Base-by-base conservation (phyloP, 2,329 filamentous ascomycete species). In the Sporothrix euskadiensis region DNA sequence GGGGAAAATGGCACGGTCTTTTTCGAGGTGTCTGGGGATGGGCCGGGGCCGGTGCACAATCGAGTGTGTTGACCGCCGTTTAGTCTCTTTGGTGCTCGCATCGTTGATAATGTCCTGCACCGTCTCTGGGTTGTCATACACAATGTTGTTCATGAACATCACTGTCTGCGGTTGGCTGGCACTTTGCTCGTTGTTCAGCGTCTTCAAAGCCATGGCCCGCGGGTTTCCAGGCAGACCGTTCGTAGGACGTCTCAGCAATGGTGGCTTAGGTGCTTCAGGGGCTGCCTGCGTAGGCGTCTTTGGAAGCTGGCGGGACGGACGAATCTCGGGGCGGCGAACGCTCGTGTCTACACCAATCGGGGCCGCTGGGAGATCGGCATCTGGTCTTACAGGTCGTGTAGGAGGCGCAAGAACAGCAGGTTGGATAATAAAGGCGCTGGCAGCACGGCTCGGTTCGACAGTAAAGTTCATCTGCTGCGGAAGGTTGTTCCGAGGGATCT, bases 11-110 rank as follows among this genome's bases (percentile, higher is more conserved):
- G 82, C 81, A 59, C 85, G 81, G 75, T 87, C 84, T 10, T 84
- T 80, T 35, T 82, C 82, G 2, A 79, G 78, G 49, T 84, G 85
- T 70, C 88, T 83, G 5, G 87, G 86, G 71, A 89, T 87, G 2
- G 88, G 88, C 44, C 88, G 83, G 1, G 87, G 87, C 5, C 88
- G 84, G 77, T 89, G 81, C 6, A 89, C 82, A 26, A 89, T 81
- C 0, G 86, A 86, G 2, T 69, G 71, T 5, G 79, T 77, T 35
- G 76, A 77, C 54, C 69, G 69, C 41, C 75, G 72, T 30, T 75
- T 72, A 32, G 73, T 39, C 35, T 77, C 76, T 59, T 79, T 78
- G 1, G 76, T 75, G 22, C 82, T 81, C 3, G 82, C 84, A 12
- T 80, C 83, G 41, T 84, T 82, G 49, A 88, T 83, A 74, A 88